These are phyloP conservation scores for Yarrowia sp. DNA, from an alignment of 805 yeast genomes.

Conservation along the genomic window DNA sequence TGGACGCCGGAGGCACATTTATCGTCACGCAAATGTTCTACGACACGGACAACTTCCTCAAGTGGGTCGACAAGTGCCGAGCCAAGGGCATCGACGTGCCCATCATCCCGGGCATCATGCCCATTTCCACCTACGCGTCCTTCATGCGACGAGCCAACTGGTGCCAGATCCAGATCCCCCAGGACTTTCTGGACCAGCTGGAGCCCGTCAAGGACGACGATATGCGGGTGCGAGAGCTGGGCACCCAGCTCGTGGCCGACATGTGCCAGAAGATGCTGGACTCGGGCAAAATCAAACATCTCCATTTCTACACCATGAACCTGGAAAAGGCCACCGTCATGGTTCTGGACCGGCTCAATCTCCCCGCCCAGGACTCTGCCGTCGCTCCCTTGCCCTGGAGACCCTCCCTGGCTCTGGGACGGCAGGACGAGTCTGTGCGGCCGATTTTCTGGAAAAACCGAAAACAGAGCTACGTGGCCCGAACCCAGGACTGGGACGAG, in stretches of 20 bases:
- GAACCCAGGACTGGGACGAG: slow-evolving; percentile 96
- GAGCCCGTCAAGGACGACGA: slow-evolving; percentile 92
- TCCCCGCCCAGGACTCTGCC: slow-evolving; percentile 53
- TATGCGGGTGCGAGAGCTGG: slow-evolving; percentile 81
- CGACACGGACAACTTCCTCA: slow-evolving; percentile 82
- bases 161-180: slow-evolving; percentile 87
- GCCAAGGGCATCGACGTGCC: slow-evolving; percentile 80
- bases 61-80: slow-evolving; percentile 79
- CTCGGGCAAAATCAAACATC: slow-evolving; percentile 76
- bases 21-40: slow-evolving; percentile 97
- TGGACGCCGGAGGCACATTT: slow-evolving; percentile 93
- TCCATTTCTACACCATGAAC: slow-evolving; percentile 98
- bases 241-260: slow-evolving; percentile 79
- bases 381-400: slow-evolving; percentile 73
- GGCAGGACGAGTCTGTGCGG: slow-evolving; percentile 82
- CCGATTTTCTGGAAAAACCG: slow-evolving; percentile 97
- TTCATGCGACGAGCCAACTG: slow-evolving; percentile 93
- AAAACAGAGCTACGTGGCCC: slow-evolving; percentile 83
- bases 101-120: slow-evolving; percentile 98
- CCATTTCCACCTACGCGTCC: slow-evolving; percentile 92
- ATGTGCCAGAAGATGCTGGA: slow-evolving; percentile 79
- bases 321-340: slow-evolving; percentile 88
- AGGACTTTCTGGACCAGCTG: slow-evolving; percentile 68
- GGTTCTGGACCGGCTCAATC: slow-evolving; percentile 77
- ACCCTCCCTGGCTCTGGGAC: slow-evolving; percentile 79